Percentiles rank a stretch among this genome's conserved stretches.
Conservation (phyloP, 345 rosid species). For the Reutealis trisperma region DNA sequence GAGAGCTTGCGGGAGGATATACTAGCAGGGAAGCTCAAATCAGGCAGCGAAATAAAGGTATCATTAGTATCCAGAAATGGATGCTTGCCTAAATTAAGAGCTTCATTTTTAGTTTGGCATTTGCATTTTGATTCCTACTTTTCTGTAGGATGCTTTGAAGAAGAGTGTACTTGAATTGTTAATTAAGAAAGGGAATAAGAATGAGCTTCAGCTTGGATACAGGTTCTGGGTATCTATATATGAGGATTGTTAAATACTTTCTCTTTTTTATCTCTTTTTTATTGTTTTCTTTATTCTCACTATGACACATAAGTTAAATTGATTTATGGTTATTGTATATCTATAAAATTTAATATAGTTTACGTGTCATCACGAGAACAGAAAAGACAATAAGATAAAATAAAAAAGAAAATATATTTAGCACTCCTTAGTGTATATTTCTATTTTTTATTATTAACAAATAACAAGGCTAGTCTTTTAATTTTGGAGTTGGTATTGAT, state of each 20-base stretch:
- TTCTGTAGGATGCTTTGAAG: constrained; percentile 77
- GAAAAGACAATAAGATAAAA: no score
- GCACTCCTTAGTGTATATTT: no score
- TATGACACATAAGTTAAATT: no score
- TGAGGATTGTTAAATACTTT: no score
- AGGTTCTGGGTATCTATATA: constrained; percentile 51
- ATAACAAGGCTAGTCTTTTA: not conserved
- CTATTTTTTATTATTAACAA: not conserved
- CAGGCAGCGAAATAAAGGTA: constrained; percentile 93
- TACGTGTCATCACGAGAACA: no score
- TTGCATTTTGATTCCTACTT: not conserved
- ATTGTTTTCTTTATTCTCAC: no score
- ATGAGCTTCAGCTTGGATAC: constrained; percentile 85
- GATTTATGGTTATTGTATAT: no score
- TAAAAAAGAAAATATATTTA: no score
- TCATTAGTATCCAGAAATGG: not conserved
- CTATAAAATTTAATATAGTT: no score
- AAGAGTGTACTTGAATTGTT: constrained; percentile 71
- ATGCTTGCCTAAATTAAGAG: not conserved
- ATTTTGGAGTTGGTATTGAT: constrained; percentile 14
- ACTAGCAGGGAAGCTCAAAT: constrained; percentile 75
- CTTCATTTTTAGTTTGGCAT: not conserved
- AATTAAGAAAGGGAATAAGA: constrained; percentile 62
- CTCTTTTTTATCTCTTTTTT: no score
- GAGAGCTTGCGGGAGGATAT: constrained; percentile 84